Evolutionary conservation across 2,329 filamentous ascomycete species (phyloP), one percentile per base, ranked within the genome.

Genomic region (Fusarium sp.): DNA sequence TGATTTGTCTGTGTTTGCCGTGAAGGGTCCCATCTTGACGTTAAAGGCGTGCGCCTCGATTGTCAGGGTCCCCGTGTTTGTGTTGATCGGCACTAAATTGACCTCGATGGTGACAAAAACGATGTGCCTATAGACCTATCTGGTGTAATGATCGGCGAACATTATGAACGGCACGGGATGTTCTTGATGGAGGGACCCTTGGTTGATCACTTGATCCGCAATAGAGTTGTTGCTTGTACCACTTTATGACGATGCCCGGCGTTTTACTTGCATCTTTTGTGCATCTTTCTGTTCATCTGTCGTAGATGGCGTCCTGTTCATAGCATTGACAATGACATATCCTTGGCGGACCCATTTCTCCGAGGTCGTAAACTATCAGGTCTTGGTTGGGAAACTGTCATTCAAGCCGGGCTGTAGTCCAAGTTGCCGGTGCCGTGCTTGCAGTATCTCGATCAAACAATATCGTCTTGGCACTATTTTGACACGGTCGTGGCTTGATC

Each of bases 161-260:
- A 11, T 21, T 29, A 11, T 33, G 44, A 16, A 24, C 38, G 12
- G 9, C 13, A 12, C 39, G 20, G 3, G 31, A 31, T 16, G 26
- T 31, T n/a, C 16, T 24, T 61, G 54, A 60, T 61, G 43, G 31
- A 41, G 33, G 24, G 21, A 31, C 29, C 24, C 62, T 52, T 38
- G 55, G 38, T 11, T 43, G 58, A 68, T 64, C 49, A 50, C 6
- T 52, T 3, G 42, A 64, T 60, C 63, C 67, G 42, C 48, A 43
- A 37, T 20, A 41, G 28, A 28, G 20, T 23, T 37, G 38, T 61
- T 66, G 21, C 41, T 63, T 42, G 20, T 20, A 35, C 24, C 23
- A 10, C 28, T 26, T 20, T 15, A 43, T 38, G 12, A 6, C 33
- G 15, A 48, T 46, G 37, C 37, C 46, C 23, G 43, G 21, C 23